Percentiles rank a stretch among this genome's conserved stretches.
phyloP scores from a whole-genome alignment of 2,329 filamentous ascomycete genomes.

The Bisporella sp. region DNA sequence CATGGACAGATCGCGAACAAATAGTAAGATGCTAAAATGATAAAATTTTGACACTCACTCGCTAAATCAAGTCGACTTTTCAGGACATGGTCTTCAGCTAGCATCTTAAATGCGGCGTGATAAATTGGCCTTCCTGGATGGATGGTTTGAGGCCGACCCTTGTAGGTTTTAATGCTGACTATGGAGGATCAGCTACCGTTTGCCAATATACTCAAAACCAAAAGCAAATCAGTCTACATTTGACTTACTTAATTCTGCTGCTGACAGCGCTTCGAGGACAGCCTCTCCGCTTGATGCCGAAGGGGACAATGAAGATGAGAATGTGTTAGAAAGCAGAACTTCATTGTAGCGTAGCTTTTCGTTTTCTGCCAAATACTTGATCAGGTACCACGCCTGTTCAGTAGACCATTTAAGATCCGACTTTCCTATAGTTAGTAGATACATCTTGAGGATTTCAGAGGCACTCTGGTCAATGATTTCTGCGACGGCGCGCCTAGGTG shows the following conservation, averaged over 20 bases:
- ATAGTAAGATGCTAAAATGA: too few relatives aligned
- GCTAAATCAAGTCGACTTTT: constrained; percentile 66
- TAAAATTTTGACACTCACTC: constrained; percentile 9
- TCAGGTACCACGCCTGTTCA: constrained; percentile 85
- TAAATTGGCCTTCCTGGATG: constrained; percentile 82
- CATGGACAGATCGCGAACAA: too few relatives aligned
- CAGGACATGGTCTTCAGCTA: constrained; percentile 67
- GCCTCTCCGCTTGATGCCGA: constrained; percentile 57
- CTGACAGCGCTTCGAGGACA: constrained; percentile 72
- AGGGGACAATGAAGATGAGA: constrained; percentile 48
- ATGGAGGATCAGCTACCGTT: too few relatives aligned
- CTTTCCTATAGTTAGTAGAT: constrained; percentile 55
- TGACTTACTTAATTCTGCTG: constrained; percentile 61
- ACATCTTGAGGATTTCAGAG: constrained; percentile 90
- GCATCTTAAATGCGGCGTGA: constrained; percentile 68
- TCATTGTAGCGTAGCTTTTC: constrained; percentile 77
- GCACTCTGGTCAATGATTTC: constrained; percentile 88
- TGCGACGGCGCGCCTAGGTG: constrained; percentile 69
- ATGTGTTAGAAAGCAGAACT: constrained; percentile 68
- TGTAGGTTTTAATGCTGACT: constrained; percentile 61
- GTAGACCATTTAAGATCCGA: constrained; percentile 61
- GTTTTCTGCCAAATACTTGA: constrained; percentile 53
- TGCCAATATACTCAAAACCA: too few relatives aligned
- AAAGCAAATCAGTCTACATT: too few relatives aligned
- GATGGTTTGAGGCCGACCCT: constrained; percentile 73